Evolutionary conservation across 2,329 filamentous ascomycete species (phyloP).

Genomic region (Aureobasidium sp.): DNA sequence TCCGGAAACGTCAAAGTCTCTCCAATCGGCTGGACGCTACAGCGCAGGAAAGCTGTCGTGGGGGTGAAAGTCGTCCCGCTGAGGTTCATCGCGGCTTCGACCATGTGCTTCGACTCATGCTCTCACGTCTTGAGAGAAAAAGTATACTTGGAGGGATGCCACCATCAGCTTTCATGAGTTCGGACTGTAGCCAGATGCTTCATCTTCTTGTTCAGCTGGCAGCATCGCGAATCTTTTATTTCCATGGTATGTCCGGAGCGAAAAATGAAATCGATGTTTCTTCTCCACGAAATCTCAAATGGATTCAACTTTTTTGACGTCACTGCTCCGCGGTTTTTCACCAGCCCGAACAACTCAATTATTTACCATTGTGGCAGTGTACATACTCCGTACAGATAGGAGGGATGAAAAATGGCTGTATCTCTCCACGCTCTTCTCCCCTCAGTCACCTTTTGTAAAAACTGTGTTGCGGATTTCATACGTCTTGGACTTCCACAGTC

Average conservation of each 20-base stretch:
- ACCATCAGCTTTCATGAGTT: not conserved
- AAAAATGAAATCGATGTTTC: not conserved
- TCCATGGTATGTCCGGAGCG: not conserved
- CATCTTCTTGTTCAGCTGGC: not conserved
- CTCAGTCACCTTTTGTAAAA: not conserved
- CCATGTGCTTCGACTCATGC: not conserved
- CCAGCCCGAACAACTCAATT: not conserved
- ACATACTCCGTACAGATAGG: not conserved
- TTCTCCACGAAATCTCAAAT: not conserved
- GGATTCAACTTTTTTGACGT: not conserved
- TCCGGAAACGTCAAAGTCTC: not conserved
- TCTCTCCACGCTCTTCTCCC: not conserved
- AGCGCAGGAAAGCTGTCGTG: not conserved
- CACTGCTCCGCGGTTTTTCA: not conserved
- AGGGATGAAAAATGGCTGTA: not conserved
- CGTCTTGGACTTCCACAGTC: not conserved
- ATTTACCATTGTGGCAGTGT: slow-evolving; percentile 4
- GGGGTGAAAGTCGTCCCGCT: not conserved
- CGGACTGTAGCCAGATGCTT: not conserved
- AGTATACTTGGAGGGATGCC: not conserved
- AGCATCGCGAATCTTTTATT: not conserved
- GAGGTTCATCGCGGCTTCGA: not conserved
- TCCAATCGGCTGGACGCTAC: not conserved
- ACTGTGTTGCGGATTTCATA: not conserved
- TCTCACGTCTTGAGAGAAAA: not conserved